Conservation (phyloP, 208 protist species). For the Entamoeba dispar region DNA sequence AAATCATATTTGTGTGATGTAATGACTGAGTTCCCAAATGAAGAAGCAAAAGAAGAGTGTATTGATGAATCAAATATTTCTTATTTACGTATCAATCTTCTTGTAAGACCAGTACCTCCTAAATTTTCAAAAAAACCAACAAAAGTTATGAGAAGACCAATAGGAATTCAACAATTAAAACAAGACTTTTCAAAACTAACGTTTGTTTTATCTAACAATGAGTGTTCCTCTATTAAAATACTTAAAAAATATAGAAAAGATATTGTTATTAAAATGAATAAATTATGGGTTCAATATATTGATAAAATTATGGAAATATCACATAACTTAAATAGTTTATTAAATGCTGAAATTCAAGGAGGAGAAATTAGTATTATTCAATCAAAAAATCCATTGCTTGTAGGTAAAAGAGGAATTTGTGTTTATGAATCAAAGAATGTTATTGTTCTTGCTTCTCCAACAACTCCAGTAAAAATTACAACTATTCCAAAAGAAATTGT, state of each 20-base stretch:
- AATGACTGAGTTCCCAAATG: too few species aligned
- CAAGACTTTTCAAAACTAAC: background rate
- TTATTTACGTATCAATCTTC: too few species aligned
- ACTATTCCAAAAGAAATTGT: background rate
- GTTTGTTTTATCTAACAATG: background rate
- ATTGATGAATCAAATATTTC: too few species aligned
- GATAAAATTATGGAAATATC: background rate
- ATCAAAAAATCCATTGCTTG: background rate
- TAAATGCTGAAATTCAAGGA: background rate
- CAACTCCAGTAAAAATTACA: background rate
- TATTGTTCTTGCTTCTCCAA: background rate
- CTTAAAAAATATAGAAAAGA: too few species aligned
- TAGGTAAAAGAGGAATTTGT: background rate
- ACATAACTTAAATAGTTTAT: background rate
- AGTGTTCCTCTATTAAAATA: too few species aligned
- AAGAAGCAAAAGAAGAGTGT: too few species aligned
- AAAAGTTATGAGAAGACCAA: background rate
- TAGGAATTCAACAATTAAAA: background rate
- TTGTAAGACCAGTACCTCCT: too few species aligned
- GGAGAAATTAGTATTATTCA: background rate
- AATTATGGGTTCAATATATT: background rate
- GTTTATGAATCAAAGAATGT: background rate
- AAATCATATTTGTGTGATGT: too few species aligned
- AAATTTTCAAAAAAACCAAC: background rate
- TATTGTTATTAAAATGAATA: background rate